These are phyloP conservation scores for Malania oleifera DNA, from an alignment of 164 flowering plant genomes.

Conservation along the genomic window DNA sequence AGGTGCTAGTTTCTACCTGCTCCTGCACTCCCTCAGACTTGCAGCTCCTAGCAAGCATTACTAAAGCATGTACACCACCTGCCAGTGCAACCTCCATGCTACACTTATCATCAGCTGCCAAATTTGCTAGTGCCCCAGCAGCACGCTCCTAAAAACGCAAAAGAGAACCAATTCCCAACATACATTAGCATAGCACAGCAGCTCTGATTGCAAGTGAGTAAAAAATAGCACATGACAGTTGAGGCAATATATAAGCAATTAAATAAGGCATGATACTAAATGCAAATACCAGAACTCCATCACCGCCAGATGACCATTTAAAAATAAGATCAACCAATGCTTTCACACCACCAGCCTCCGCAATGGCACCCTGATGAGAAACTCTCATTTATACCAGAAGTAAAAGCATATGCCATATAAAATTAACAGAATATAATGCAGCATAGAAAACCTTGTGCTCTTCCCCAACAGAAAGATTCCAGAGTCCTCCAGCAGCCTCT, in stretches of 20 bases:
- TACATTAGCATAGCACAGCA: not conserved
- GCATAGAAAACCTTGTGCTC: constrained; percentile 78
- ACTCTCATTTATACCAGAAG: constrained; percentile 3
- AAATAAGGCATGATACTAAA: constrained; percentile 4
- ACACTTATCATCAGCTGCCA: constrained; percentile 97
- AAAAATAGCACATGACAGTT: not conserved
- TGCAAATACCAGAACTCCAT: constrained; percentile 79
- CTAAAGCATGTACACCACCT: constrained; percentile 96
- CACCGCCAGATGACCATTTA: constrained; percentile 90
- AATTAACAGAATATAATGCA: not conserved
- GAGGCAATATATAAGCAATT: not conserved
- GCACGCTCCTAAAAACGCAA: constrained; percentile 69
- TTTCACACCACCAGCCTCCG: constrained; percentile 91
- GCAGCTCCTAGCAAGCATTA: constrained; percentile 88
- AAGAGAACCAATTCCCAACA: not conserved
- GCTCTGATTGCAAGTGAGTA: not conserved
- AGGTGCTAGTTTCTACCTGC: constrained; percentile 46
- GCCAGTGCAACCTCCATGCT: constrained; percentile 88
- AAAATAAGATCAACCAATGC: constrained; percentile 92
- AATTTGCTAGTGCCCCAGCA: constrained; percentile 96
- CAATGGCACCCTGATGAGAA: constrained; percentile 75
- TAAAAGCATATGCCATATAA: not conserved
- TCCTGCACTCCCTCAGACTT: constrained; percentile 97
- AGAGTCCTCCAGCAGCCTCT: constrained; percentile 99
- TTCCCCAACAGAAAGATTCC: constrained; percentile 99